Base-by-base conservation (phyloP, 371 early-diverging fungal species). In the Rhizomucor pusillus region DNA sequence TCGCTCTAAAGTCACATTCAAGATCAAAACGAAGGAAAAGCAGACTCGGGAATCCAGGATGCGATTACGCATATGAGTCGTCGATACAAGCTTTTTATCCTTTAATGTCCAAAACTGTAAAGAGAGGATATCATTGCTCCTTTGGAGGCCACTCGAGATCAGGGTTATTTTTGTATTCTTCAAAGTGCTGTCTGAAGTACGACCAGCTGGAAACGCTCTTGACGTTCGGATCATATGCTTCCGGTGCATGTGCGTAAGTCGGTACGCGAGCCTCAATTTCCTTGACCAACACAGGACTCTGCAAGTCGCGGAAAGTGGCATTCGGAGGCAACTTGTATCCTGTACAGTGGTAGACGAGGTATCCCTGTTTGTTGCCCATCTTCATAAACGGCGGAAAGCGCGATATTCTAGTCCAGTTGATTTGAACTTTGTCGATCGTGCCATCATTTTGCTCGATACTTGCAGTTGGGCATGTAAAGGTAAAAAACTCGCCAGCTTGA, bases 401-500 rank as follows among this genome's bases (percentile, higher is more conserved):
- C 13, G 60, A 65, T 1, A 67, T 35, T 14, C 73, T 60, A 2
- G 73, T 64, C 73, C 73, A 72, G 36, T 72, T 55, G 4, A 72
- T 54, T 1, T 72, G 66, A 0, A 67, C 73, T 41, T 57, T 39
- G 45, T 68, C 62, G n/a, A 69, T 53, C 0, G 57, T 59, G 3
- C 36, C 25, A 11, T 22, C 34, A 5, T 39, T 10, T 18, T 54
- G 45, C 5, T 66, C 59, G 10, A 62, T 25, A 14, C 69, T 59
- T 1, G 46, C 44, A 7, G 62, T 57, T 10, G 52, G 35, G 14
- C 69, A 69, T 20, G 56, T 64, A 37, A 69, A 69, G 1, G 67
- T 73, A 50, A 69, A 73, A 13, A 69, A 63, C 13, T 73, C 69
- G 16, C 67, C 73, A 11, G 69, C 73, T 59, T 72, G 60, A 25